Percentiles rank a stretch among this genome's conserved stretches.
phyloP scores from a whole-genome alignment of 768 basidiomycete genomes.

The Pholiota microspora region DNA sequence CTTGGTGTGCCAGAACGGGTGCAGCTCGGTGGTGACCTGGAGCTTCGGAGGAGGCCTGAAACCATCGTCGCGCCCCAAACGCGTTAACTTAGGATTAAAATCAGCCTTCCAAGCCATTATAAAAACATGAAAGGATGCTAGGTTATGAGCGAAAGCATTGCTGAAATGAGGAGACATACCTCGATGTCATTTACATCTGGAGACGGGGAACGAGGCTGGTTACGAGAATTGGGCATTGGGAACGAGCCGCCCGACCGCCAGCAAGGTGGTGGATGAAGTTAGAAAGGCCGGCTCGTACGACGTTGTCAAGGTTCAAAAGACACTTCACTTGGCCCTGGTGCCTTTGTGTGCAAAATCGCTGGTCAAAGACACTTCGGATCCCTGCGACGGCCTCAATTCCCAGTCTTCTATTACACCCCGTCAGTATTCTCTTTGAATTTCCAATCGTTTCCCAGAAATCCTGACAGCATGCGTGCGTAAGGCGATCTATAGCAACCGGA shows the following conservation, averaged over 20 bases:
- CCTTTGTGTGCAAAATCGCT: not conserved
- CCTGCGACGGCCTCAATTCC: not conserved
- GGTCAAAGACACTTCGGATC: not conserved
- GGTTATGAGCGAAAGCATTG: not conserved
- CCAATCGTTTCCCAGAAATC: not conserved
- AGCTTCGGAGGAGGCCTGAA: constrained; percentile 7
- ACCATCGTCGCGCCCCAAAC: not conserved
- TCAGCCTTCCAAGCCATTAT: constrained; percentile 8
- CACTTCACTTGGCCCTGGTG: not conserved
- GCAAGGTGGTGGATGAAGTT: not conserved
- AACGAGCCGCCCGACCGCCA: constrained; percentile 1
- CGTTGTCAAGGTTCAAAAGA: not conserved
- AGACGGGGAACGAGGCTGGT: constrained; percentile 1
- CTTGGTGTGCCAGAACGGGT: constrained; percentile 24
- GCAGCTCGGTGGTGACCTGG: constrained; percentile 18
- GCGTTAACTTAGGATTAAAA: not conserved
- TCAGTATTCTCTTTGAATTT: not conserved
- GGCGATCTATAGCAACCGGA: not conserved
- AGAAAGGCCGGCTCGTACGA: not conserved
- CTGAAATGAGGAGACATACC: constrained; percentile 7
- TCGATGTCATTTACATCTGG: constrained; percentile 10
- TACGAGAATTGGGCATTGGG: not conserved
- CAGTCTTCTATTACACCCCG: not conserved
- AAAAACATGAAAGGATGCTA: not conserved
- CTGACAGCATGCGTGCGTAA: not conserved